Evolutionary conservation across 164 flowering plant species (phyloP).

Genomic region (Hamamelis virginiana): DNA sequence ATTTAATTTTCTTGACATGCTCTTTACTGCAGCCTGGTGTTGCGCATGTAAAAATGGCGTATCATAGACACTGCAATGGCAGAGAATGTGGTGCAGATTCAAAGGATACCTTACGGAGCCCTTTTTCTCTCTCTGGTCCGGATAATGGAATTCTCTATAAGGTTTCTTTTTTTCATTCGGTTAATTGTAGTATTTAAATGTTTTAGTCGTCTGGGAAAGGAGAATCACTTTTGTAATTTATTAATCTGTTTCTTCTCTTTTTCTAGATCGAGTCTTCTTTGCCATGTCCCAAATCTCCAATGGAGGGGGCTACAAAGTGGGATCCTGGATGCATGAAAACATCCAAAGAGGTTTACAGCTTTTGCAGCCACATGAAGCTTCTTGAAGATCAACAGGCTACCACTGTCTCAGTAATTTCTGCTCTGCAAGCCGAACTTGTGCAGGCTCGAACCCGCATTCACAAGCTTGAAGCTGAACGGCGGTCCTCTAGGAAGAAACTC

Average conservation of each 20-base stretch:
- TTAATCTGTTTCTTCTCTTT: not conserved
- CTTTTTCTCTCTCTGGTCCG: not conserved
- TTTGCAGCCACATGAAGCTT: conserved; percentile 49
- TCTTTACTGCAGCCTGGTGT: no score
- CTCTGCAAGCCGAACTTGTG: conserved; percentile 73
- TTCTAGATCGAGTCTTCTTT: conserved; percentile 52
- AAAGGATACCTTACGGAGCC: not conserved
- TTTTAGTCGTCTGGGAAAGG: not conserved
- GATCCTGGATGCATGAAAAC: conserved; percentile 61
- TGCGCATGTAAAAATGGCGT: no score
- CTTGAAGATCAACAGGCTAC: conserved; percentile 44
- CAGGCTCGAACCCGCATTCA: conserved; percentile 68
- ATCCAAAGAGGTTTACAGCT: conserved; percentile 42
- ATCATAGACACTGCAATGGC: no score
- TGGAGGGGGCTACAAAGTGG: conserved; percentile 99
- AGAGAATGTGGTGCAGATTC: no score
- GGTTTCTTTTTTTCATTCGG: not conserved
- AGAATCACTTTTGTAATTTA: not conserved
- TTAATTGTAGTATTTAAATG: not conserved
- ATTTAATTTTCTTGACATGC: no score
- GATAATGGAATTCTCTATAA: not conserved
- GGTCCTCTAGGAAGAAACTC: conserved; percentile 82
- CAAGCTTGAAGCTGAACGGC: conserved; percentile 79
- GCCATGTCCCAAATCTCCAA: conserved; percentile 51
- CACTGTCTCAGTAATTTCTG: conserved; percentile 53